These are phyloP conservation scores for Penicillium sclerotiorum DNA, from an alignment of 2,329 filamentous ascomycete species.

Conservation along the genomic window DNA sequence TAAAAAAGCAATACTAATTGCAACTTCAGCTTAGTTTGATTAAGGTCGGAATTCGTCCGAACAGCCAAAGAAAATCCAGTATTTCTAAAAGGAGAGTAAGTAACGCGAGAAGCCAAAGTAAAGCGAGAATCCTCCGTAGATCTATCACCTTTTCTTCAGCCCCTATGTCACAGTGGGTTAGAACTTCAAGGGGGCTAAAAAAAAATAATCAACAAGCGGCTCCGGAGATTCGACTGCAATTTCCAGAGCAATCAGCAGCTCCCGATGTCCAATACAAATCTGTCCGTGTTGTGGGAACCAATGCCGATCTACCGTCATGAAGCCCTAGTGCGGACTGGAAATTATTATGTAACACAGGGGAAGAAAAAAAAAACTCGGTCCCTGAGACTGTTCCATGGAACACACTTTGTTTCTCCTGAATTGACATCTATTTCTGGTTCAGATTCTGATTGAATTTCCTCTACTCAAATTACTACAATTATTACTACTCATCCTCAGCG, in stretches of 20 bases:
- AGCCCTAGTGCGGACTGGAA: constrained; percentile 8
- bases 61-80: neutral
- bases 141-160: constrained; percentile 2
- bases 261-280: constrained; percentile 1
- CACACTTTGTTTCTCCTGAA: constrained; percentile 16
- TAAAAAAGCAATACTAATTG: too few species aligned
- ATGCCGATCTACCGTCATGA: constrained; percentile 14
- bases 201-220: neutral
- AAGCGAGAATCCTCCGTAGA: neutral
- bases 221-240: constrained; percentile 5
- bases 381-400: constrained; percentile 6
- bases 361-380: neutral
- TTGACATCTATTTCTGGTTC: neutral
- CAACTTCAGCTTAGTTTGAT: too few species aligned
- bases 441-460: neutral
- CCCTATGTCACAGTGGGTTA: neutral
- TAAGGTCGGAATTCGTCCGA: too few species aligned
- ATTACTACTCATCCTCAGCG: too few species aligned
- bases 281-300: constrained; percentile 6
- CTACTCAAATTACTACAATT: neutral
- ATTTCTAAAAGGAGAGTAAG: too few species aligned
- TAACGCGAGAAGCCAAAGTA: too few species aligned
- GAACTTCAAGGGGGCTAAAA: neutral
- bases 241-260: constrained; percentile 3
- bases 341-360: constrained; percentile 26